Conservation (phyloP, 2,329 filamentous ascomycete species). For the Penicillium italicum region DNA sequence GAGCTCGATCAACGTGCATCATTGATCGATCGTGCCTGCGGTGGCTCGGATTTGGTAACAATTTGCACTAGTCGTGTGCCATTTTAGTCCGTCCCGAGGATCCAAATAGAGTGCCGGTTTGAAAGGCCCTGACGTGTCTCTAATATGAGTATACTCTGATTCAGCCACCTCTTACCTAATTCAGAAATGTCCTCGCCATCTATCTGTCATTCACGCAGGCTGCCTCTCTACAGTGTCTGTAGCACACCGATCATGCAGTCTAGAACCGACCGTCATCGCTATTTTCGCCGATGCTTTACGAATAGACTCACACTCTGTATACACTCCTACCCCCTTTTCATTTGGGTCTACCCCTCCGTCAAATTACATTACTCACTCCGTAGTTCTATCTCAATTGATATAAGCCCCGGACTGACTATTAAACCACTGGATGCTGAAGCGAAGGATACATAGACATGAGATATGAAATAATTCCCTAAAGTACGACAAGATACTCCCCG, state of each 20-base stretch:
- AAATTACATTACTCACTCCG: no score
- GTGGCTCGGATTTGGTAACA: conserved; percentile 6
- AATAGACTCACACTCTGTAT: neutral
- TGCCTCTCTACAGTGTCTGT: conserved; percentile 6
- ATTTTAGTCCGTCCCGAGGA: conserved; percentile 16
- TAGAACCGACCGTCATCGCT: neutral
- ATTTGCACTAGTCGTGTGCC: conserved; percentile 10
- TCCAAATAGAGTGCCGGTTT: conserved; percentile 20
- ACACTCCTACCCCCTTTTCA: neutral
- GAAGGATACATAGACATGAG: no score
- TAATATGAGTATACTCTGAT: neutral
- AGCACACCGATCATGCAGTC: neutral
- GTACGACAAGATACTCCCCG: neutral
- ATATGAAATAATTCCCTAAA: neutral
- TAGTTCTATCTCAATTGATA: neutral
- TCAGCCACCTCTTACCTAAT: neutral
- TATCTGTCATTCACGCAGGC: neutral
- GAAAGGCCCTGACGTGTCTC: conserved; percentile 13
- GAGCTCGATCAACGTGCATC: conserved; percentile 15
- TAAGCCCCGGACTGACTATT: neutral
- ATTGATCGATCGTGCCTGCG: conserved; percentile 23
- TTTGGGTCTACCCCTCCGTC: neutral
- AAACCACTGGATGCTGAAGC: neutral
- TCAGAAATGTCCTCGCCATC: neutral
- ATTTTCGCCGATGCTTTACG: neutral